Conservation (phyloP, 192 early-diverging fungal species). For the Radiomyces spectabilis region DNA sequence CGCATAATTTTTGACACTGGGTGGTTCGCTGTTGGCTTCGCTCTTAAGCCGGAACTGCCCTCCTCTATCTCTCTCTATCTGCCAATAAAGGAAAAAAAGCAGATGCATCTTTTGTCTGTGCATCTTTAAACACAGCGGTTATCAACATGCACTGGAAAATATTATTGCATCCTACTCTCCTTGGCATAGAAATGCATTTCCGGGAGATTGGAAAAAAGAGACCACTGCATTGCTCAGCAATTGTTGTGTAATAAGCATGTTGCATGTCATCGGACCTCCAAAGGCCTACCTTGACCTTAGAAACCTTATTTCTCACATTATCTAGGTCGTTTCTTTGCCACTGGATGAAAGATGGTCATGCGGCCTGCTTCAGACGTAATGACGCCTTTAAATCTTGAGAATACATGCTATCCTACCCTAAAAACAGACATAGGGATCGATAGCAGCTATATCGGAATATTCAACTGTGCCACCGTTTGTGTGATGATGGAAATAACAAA, state of each 20-base stretch:
- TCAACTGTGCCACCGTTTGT: no score
- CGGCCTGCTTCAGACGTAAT: neutral
- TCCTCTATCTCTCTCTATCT: neutral
- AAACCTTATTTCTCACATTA: neutral
- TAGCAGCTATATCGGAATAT: no score
- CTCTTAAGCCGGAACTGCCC: constrained; percentile 22
- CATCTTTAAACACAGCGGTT: neutral
- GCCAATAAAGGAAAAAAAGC: constrained; percentile 1
- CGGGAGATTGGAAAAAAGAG: no score
- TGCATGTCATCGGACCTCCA: neutral
- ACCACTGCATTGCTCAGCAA: neutral
- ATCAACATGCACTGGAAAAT: neutral
- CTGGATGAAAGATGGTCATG: no score
- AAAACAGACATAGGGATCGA: no score
- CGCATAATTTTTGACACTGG: constrained; percentile 30
- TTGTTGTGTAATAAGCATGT: neutral
- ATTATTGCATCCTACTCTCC: neutral
- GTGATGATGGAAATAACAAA: no score
- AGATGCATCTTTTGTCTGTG: neutral
- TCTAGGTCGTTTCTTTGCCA: no score
- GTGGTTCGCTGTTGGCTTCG: constrained; percentile 25
- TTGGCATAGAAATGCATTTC: no score
- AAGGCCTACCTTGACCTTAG: neutral
- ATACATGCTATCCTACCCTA: no score
- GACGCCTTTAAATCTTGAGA: no score